These are phyloP conservation scores for Saturnispora ahearnii DNA, from an alignment of 805 yeast species.

Conservation along the genomic window DNA sequence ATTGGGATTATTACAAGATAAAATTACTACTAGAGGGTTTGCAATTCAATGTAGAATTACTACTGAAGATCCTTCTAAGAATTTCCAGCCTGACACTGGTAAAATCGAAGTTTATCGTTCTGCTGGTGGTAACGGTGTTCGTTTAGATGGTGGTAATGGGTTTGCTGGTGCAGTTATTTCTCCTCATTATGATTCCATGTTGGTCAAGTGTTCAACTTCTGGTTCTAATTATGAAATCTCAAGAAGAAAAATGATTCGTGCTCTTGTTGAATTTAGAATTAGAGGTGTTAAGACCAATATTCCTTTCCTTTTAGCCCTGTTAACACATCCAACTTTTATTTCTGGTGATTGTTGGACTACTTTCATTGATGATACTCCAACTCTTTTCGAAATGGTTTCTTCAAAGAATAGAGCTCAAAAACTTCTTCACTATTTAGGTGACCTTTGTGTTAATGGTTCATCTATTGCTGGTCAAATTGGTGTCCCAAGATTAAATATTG, in stretches of 20 bases:
- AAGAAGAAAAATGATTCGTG: constrained; percentile 94
- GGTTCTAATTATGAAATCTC: constrained; percentile 94
- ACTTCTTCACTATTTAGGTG: constrained; percentile 82
- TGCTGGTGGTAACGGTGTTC: constrained; percentile 99
- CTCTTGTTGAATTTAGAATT: constrained; percentile 94
- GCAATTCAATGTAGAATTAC: constrained; percentile 95
- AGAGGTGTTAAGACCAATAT: constrained; percentile 99
- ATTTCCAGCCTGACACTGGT: constrained; percentile 94
- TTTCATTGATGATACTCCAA: constrained; percentile 85
- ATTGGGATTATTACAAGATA: constrained; percentile 87
- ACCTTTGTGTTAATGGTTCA: constrained; percentile 91
- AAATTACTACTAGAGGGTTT: constrained; percentile 91
- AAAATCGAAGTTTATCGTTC: constrained; percentile 79
- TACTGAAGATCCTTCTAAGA: constrained; percentile 95
- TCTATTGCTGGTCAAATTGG: constrained; percentile 95
- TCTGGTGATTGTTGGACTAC: constrained; percentile 75
- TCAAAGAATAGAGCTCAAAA: constrained; percentile 97
- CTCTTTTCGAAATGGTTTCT: constrained; percentile 85
- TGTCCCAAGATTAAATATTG: constrained; percentile 67
- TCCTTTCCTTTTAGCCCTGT: constrained; percentile 84
- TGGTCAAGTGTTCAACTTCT: constrained; percentile 84
- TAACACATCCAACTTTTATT: constrained; percentile 88
- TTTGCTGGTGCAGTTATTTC: constrained; percentile 80
- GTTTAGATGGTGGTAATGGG: constrained; percentile 94
- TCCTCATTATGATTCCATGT: constrained; percentile 92